Evolutionary conservation across 1,284 basidiomycete genomes (phyloP).

Genomic region (Leccinum pachyderme): DNA sequence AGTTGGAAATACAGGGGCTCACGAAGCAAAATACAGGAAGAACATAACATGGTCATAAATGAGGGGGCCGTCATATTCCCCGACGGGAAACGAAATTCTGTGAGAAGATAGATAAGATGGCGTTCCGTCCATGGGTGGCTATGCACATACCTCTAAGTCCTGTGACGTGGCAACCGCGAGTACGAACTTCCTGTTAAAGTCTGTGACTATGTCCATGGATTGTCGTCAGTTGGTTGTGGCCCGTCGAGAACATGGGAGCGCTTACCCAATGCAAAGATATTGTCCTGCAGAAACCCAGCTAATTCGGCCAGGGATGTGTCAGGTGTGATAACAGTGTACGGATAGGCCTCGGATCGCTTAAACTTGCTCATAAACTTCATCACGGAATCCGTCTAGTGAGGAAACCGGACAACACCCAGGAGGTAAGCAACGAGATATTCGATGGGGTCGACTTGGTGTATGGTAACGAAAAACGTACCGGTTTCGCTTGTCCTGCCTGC

Average conservation of each 20-base stretch:
- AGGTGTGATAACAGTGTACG: slow-evolving; percentile 81
- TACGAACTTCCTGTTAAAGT: slow-evolving; percentile 80
- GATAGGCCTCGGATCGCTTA: slow-evolving; percentile 59
- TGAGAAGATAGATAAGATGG: slow-evolving; percentile 4
- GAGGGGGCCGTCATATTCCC: slow-evolving; percentile 34
- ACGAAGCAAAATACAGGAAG: neutral
- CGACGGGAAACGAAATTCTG: slow-evolving; percentile 58
- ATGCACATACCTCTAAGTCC: slow-evolving; percentile 65
- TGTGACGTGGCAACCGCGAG: slow-evolving; percentile 78
- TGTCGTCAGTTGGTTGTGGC: neutral
- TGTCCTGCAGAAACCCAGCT: slow-evolving; percentile 68
- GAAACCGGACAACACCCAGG: neutral
- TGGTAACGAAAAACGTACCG: slow-evolving; percentile 45
- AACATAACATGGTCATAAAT: neutral
- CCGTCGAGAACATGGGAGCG: neutral
- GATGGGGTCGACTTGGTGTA: neutral
- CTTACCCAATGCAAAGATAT: slow-evolving; percentile 78
- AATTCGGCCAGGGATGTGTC: slow-evolving; percentile 73
- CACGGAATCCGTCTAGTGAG: slow-evolving; percentile 58
- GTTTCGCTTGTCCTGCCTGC: slow-evolving; percentile 68
- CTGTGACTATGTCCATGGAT: slow-evolving; percentile 63
- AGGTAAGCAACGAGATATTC: neutral
- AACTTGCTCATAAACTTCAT: slow-evolving; percentile 75
- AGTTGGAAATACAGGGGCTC: neutral
- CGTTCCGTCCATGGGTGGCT: neutral